Percentiles rank a stretch among this genome's conserved stretches.
Evolutionary conservation across 139 green algal species (phyloP).

Genomic region (Klebsormidium nitens): DNA sequence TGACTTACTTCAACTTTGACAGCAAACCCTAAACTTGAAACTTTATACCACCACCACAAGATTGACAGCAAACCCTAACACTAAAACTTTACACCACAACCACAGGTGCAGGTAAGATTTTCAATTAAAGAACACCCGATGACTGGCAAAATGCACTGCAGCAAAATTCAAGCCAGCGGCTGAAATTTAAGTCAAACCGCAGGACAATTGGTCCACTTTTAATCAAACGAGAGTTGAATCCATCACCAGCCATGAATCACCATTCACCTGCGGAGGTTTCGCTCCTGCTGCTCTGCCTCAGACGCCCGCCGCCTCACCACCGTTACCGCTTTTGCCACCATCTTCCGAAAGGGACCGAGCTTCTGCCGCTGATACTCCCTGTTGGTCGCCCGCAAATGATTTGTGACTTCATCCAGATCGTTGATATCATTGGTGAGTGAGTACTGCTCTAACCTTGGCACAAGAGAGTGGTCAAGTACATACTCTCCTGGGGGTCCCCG

Average conservation of each 20-base stretch:
- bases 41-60: no score
- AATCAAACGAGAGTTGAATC: conserved; percentile 1
- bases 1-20: no score
- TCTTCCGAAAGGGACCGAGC: conserved; percentile 29
- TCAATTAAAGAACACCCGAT: no score
- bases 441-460: conserved; percentile 37
- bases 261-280: background rate
- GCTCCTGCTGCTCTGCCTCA: background rate
- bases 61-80: no score
- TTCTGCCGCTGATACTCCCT: conserved; percentile 42
- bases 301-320: background rate
- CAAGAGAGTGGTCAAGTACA: conserved; percentile 22
- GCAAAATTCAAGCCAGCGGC: background rate
- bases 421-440: conserved; percentile 20
- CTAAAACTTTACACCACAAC: no score
- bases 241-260: background rate
- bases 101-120: no score
- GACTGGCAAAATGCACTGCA: background rate
- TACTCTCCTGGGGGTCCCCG: background rate
- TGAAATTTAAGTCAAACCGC: background rate
- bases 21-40: no score
- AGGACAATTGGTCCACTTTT: background rate
- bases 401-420: conserved; percentile 21
- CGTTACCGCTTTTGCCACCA: conserved; percentile 28
- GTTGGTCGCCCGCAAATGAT: conserved; percentile 32